Evolutionary conservation across 805 yeast genomes (phyloP).

Genomic region (Millerago galiae): DNA sequence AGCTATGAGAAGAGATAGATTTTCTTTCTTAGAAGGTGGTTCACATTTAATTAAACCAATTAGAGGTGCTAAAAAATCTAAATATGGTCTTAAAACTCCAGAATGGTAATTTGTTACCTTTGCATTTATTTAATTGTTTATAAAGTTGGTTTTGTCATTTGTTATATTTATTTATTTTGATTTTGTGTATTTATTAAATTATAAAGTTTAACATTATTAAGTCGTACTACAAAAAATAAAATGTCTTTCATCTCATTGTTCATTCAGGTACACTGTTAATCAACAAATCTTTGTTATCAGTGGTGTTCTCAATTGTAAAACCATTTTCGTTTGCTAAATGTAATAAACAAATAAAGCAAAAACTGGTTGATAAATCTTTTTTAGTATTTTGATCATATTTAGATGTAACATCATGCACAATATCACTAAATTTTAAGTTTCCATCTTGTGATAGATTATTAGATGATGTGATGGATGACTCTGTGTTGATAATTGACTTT

Average conservation of each 20-base stretch:
- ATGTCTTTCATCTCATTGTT: background rate
- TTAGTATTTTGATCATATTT: slow-evolving; percentile 50
- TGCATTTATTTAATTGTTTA: background rate
- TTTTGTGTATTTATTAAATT: background rate
- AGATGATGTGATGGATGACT: background rate
- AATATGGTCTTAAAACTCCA: slow-evolving; percentile 60
- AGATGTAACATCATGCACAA: slow-evolving; percentile 43
- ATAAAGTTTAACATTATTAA: background rate
- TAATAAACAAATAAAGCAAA: slow-evolving; percentile 74
- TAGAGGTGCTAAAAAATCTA: slow-evolving; percentile 61
- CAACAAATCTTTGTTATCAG: slow-evolving; percentile 19
- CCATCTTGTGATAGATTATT: background rate
- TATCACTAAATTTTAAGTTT: slow-evolving; percentile 33
- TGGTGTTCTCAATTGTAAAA: slow-evolving; percentile 42
- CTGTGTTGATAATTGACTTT: slow-evolving; percentile 4
- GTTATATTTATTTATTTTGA: background rate
- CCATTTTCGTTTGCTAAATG: slow-evolving; percentile 89
- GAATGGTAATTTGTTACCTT: slow-evolving; percentile 49
- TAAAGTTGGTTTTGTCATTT: background rate
- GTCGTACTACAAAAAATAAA: background rate
- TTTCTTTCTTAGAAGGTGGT: slow-evolving; percentile 92
- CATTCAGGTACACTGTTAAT: slow-evolving; percentile 5
- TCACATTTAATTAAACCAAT: slow-evolving; percentile 60
- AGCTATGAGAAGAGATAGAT: slow-evolving; percentile 64
- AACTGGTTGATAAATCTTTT: slow-evolving; percentile 74